phyloP scores from a whole-genome alignment of 495 filamentous ascomycete genomes.

The Xylaria castorea region DNA sequence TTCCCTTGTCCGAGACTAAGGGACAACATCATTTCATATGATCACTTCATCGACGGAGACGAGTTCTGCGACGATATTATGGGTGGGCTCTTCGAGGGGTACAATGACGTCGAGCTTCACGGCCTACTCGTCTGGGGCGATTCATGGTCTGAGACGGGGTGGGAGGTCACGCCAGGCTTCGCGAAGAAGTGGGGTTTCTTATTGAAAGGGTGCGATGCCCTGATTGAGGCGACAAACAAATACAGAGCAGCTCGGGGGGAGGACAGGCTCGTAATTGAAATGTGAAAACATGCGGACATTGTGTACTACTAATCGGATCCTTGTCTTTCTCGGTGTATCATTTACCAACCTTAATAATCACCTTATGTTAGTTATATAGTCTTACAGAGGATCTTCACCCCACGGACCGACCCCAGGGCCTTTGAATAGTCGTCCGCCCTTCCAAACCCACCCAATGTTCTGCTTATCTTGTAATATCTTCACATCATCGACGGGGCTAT shows the following conservation, averaged over 20 bases:
- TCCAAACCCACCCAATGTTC: constrained; percentile 57
- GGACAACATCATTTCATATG: constrained; percentile 54
- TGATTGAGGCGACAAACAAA: constrained; percentile 57
- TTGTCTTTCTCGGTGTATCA: neutral
- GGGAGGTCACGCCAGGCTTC: constrained; percentile 60
- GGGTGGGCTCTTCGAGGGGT: constrained; percentile 49
- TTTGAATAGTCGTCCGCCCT: constrained; percentile 52
- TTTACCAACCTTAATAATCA: neutral
- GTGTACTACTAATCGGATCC: neutral
- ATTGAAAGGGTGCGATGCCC: constrained; percentile 55
- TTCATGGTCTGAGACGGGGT: constrained; percentile 53
- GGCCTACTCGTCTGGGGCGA: constrained; percentile 61
- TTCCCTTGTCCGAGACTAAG: constrained; percentile 57
- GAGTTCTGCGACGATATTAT: constrained; percentile 56
- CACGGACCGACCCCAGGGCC: constrained; percentile 47
- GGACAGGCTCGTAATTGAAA: constrained; percentile 53
- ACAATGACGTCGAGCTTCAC: constrained; percentile 41
- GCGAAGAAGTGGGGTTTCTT: constrained; percentile 59
- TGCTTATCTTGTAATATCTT: constrained; percentile 48
- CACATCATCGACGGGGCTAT: constrained; percentile 56
- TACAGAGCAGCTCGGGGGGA: constrained; percentile 58
- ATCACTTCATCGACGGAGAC: constrained; percentile 51
- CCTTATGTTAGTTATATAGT: neutral
- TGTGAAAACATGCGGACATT: constrained; percentile 34
- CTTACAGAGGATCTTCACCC: constrained; percentile 40